Evolutionary conservation across 345 rosid species (phyloP), one percentile per base, ranked within the genome.

Genomic region (Salix arbutifolia): DNA sequence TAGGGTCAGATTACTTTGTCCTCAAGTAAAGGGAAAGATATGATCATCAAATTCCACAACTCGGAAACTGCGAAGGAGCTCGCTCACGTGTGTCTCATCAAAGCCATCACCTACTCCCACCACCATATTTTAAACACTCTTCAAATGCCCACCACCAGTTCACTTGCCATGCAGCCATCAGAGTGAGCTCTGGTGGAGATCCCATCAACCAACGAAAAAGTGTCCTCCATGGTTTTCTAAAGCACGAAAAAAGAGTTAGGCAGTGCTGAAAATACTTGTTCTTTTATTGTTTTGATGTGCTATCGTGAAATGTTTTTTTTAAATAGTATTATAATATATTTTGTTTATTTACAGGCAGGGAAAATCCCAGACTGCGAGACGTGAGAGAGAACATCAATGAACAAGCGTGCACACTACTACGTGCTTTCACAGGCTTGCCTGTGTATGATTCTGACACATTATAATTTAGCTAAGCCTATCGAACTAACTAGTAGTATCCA

Each of bases 371-470:
- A 21, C 26, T 56, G 23, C n/a, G 26, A 56, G 4, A 21, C 26
- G 8, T 6, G 62, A 21, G 62, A 56, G 13, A 56, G 61, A 2
- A 3, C 8, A 3, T 6, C 3, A 19, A 4, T 31, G 4, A 31
- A 33, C 46, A 70, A 66, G 76, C 81, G 79, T 82, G 81, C 81
- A 67, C 76, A 6, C 77, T 37, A 26, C 71, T 52, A 18, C 80
- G 48, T 66, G 18, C 4, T 70, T 42, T 38, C 42, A 50, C 56
- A 76, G 79, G 44, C 23, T 76, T 61, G 83, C 35, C 53, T 38
- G n/a, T 73, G 40, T 66, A 33, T 19, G 26, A 66, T 14, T 66
- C 69, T 35, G 69, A 66, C 69, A 66, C 40, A 35, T 30, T 40
- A 33, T 17, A 8, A 65, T 60, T 60, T 65, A 66, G 37, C 26